phyloP scores from a whole-genome alignment of 345 rosid species.

The Aquilaria yunnanensis region DNA sequence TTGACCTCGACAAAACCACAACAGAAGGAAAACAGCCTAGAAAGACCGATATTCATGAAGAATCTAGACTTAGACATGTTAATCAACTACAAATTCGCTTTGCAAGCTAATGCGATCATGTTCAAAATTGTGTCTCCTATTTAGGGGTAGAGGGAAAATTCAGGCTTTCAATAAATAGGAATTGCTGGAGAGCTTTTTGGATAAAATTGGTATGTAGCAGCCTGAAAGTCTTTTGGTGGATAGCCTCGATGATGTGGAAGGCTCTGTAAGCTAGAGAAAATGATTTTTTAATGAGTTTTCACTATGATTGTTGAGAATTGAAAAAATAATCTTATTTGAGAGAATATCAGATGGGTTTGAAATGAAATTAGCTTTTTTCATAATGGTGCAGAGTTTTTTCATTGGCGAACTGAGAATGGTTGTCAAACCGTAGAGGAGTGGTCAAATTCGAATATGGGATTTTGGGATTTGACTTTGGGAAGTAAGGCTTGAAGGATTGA shows the following conservation, averaged over 20 bases:
- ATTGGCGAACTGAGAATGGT: not conserved
- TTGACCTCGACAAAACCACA: conserved; percentile 27
- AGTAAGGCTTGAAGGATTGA: not conserved
- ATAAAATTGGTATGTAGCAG: conserved; percentile 31
- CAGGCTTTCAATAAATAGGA: conserved; percentile 29
- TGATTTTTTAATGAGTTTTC: conserved; percentile 29
- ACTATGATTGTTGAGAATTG: conserved; percentile 31
- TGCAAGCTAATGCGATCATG: conserved; percentile 20
- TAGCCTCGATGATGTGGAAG: conserved; percentile 27
- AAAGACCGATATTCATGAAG: conserved; percentile 33
- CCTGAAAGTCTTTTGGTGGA: conserved; percentile 23
- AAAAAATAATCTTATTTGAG: conserved; percentile 30
- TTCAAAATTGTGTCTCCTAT: conserved; percentile 25
- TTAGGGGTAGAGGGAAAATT: conserved; percentile 37
- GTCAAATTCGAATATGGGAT: not conserved
- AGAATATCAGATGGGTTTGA: conserved; percentile 26
- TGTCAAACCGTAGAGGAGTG: not conserved
- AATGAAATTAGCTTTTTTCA: not conserved
- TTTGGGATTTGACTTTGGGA: not conserved
- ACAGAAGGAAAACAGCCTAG: conserved; percentile 23
- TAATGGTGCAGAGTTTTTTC: not conserved
- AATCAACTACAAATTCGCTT: conserved; percentile 21
- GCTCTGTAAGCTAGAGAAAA: conserved; percentile 35
- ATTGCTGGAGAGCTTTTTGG: conserved; percentile 18
- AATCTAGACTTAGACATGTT: conserved; percentile 30